These are phyloP conservation scores for Penicillium turbatum DNA, from an alignment of 495 filamentous ascomycete genomes.

Conservation along the genomic window DNA sequence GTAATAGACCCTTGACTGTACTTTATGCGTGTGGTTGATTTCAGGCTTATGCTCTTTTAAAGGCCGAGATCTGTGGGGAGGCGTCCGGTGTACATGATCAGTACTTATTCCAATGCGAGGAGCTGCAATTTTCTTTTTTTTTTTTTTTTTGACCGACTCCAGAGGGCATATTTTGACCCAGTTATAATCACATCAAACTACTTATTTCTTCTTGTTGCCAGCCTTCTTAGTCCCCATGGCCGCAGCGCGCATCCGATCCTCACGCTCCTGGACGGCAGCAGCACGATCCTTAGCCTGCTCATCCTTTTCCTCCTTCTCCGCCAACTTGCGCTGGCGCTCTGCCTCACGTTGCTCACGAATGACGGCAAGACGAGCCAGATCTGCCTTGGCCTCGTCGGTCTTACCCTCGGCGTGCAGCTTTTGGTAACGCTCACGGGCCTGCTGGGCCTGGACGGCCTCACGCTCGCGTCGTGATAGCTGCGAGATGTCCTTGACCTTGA, in stretches of 20 bases:
- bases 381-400: constrained; percentile 93
- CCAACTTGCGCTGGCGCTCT: constrained; percentile 75
- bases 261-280: constrained; percentile 30
- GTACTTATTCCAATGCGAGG: neutral
- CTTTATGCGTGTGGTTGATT: no score
- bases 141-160: neutral
- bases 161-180: no score
- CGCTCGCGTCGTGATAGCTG: constrained; percentile 78
- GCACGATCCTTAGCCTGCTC: constrained; percentile 49
- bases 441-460: constrained; percentile 81
- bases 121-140: neutral
- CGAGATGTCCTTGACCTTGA: constrained; percentile 34
- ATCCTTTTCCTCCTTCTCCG: constrained; percentile 70
- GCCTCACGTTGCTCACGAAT: constrained; percentile 84
- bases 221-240: constrained; percentile 35
- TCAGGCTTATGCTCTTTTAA: no score
- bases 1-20: neutral
- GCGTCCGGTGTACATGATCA: no score
- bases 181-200: constrained; percentile 2
- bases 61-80: no score
- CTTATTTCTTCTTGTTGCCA: constrained; percentile 39
- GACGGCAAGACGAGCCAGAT: constrained; percentile 74
- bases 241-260: constrained; percentile 32
- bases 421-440: constrained; percentile 84
- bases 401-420: constrained; percentile 95